Evolutionary conservation across 2,329 filamentous ascomycete genomes (phyloP), one percentile per base, ranked within the genome.

Genomic region (Penicillium sp.): DNA sequence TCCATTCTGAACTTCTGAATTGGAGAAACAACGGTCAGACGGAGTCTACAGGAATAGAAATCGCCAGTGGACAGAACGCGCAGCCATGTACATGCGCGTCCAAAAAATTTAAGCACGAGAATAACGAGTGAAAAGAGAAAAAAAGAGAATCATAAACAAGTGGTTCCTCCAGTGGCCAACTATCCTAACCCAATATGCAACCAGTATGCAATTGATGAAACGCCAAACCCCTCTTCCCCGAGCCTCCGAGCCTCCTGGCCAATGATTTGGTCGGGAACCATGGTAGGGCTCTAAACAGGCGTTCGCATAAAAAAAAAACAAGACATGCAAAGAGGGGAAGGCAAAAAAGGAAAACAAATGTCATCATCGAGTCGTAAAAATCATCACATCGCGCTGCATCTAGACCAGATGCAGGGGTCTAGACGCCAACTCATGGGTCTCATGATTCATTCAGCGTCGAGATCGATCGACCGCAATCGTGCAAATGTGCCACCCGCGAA

Each of bases 61-160:
- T 36, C 34, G 41, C 43, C 47, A 46, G 23, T 40, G 34, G 29
- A 36, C 30, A 39, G 44, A n/a, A n/a, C n/a, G n/a, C 40, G 35
- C 43, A 39, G 35, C 20, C 31, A 40, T 42, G 27, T 38, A 41
- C 16, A 47, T 23, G 33, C 30, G 18, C 16, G 23, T 23, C 29
- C 10, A 23, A 35, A 28, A 30, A 26, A 38, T 14, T 22, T 29
- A 17, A 22, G 26, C 16, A 11, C 12, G 36, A 16, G 18, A 35
- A 13, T 29, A 30, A 36, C 20, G 9, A 34, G 23, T 10, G 41
- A 32, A 23, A 37, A 7, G 3, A 11, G 27, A 5, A 17, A 13
- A 22, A 10, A 30, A 36, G 30, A 37, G 40, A 25, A 5, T 22
- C 9, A 9, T 22, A 5, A 5, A 5, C 18, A 22, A 9, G 9